Conservation (phyloP, 345 rosid species). For the Rhizophora mangle region DNA sequence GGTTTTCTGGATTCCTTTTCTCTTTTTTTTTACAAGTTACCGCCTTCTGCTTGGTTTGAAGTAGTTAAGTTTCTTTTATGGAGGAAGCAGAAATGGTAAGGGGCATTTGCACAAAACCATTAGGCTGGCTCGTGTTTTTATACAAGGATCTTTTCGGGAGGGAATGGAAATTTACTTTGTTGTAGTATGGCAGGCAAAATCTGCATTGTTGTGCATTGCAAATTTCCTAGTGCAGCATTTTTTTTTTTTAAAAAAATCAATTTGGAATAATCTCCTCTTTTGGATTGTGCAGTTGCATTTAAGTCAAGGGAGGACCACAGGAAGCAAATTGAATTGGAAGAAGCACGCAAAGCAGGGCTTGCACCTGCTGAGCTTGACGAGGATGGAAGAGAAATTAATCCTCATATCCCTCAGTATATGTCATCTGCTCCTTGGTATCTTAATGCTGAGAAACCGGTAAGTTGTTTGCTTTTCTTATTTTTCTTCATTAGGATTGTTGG, state of each 20-base stretch:
- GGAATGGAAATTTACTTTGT: too few species aligned
- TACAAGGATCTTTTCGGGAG: too few species aligned
- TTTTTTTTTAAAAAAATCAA: not conserved
- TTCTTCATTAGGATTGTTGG: too few species aligned
- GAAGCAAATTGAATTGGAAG: constrained; percentile 66
- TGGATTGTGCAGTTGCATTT: constrained; percentile 46
- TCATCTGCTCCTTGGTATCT: constrained; percentile 60
- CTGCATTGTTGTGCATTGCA: not conserved
- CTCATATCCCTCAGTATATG: constrained; percentile 72
- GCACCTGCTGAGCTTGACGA: constrained; percentile 73
- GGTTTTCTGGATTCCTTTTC: too few species aligned
- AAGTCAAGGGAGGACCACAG: constrained; percentile 64
- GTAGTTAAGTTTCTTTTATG: too few species aligned
- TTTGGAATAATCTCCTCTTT: not conserved
- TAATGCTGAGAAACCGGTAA: constrained; percentile 66
- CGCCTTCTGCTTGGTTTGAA: too few species aligned
- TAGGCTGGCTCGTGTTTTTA: too few species aligned
- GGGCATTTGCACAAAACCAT: too few species aligned
- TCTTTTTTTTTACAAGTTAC: too few species aligned
- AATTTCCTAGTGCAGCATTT: not conserved
- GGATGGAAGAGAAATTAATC: constrained; percentile 63
- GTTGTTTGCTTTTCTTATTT: constrained; percentile 10
- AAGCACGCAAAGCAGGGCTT: constrained; percentile 70
- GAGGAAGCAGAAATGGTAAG: too few species aligned
- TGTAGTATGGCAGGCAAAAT: not conserved